Percentiles rank a stretch among this genome's conserved stretches.
phyloP scores from a whole-genome alignment of 2,329 filamentous ascomycete genomes.

The Amauroascus niger region DNA sequence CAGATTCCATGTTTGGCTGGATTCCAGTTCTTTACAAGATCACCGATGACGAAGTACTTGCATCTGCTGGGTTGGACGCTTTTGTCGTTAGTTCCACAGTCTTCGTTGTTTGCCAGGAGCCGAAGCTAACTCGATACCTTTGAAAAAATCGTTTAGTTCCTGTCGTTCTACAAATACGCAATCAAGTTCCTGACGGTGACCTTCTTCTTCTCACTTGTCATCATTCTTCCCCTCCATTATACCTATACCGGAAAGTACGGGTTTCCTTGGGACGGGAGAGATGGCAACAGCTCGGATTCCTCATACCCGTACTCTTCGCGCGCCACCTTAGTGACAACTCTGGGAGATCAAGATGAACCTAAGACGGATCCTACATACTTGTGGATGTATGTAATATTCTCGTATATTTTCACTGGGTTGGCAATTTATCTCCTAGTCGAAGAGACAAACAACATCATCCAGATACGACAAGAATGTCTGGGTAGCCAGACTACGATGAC shows the following conservation, averaged over 20 bases:
- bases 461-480: conserved; percentile 78
- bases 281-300: conserved; percentile 28
- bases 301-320: conserved; percentile 23
- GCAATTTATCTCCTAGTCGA: conserved; percentile 73
- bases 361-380: conserved; percentile 49
- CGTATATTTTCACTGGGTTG: conserved; percentile 79
- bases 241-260: conserved; percentile 47
- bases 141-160: conserved; percentile 51
- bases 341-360: conserved; percentile 16
- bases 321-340: conserved; percentile 14
- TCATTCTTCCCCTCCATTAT: conserved; percentile 79
- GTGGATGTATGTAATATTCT: conserved; percentile 91
- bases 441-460: conserved; percentile 77
- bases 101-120: neutral
- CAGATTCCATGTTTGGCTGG: conserved; percentile 84
- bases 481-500: conserved; percentile 92
- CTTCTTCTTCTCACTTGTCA: conserved; percentile 66
- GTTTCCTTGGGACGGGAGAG: conserved; percentile 26
- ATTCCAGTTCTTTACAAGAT: conserved; percentile 76
- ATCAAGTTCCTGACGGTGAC: conserved; percentile 71
- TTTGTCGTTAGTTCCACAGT: conserved; percentile 60
- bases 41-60: conserved; percentile 78
- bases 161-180: conserved; percentile 93
- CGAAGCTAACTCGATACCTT: conserved; percentile 9
- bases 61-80: conserved; percentile 84